Conservation (phyloP, 2,329 filamentous ascomycete species). For the Phialocephala sp. region DNA sequence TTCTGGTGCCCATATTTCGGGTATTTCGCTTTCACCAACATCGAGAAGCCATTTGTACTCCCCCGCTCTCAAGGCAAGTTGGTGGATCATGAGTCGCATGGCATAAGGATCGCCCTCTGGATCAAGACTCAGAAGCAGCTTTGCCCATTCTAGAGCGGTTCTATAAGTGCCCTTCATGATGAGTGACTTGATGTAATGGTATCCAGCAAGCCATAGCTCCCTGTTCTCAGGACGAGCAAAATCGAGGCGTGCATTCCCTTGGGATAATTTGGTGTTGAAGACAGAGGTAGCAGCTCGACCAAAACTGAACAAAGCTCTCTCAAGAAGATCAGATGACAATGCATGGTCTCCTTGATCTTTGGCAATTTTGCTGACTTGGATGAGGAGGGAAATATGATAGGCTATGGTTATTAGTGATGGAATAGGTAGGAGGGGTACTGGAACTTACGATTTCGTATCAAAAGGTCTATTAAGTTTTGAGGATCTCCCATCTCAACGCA, state of each 20-base stretch:
- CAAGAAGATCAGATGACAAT: slow-evolving; percentile 83
- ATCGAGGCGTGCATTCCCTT: slow-evolving; percentile 80
- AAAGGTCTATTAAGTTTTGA: slow-evolving; percentile 77
- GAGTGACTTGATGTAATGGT: slow-evolving; percentile 86
- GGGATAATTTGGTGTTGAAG: slow-evolving; percentile 76
- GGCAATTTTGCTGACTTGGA: slow-evolving; percentile 90
- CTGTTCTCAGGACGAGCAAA: slow-evolving; percentile 86
- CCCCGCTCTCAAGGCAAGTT: slow-evolving; percentile 80
- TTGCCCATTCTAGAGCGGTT: slow-evolving; percentile 93
- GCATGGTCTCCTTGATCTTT: slow-evolving; percentile 90
- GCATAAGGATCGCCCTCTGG: slow-evolving; percentile 80
- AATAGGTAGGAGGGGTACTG: neutral
- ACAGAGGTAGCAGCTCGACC: slow-evolving; percentile 86
- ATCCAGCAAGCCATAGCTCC: slow-evolving; percentile 89
- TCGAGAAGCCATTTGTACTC: slow-evolving; percentile 79
- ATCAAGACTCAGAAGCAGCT: slow-evolving; percentile 78
- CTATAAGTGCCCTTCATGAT: slow-evolving; percentile 91
- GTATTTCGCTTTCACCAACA: slow-evolving; percentile 58
- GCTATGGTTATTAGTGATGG: slow-evolving; percentile 50
- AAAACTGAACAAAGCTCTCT: slow-evolving; percentile 90
- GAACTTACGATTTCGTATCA: slow-evolving; percentile 66
- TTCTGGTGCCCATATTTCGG: slow-evolving; percentile 45
- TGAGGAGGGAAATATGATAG: slow-evolving; percentile 91
- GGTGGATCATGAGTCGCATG: slow-evolving; percentile 80
- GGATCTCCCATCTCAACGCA: slow-evolving; percentile 86